Evolutionary conservation across 495 filamentous ascomycete species (phyloP), one percentile per base, ranked within the genome.

Genomic region (Cladorrhinum samala): DNA sequence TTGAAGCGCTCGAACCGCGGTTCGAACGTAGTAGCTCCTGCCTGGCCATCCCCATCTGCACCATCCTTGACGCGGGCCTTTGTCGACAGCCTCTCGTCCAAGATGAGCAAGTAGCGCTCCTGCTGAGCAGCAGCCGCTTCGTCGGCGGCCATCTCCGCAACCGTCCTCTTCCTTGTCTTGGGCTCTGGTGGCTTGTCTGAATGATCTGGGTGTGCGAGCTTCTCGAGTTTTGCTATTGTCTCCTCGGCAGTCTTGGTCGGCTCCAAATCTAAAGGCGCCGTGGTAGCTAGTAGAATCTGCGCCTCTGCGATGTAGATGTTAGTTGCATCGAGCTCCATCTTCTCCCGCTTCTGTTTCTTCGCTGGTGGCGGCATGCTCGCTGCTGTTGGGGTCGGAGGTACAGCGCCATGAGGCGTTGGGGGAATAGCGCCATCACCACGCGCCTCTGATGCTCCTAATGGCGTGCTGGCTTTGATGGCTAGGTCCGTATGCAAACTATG

Each of bases 1-100:
- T 96, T 96, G 73, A 95, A 96, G 11, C 85, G 77, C 49, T 92
- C 89, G 66, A 97, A 97, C 4, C 84, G 79, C 41, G 90, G 88
- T 59, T 95, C 87, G 61, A 92, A 95, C 18, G 83, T 69, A 7
- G 79, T 73, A 2, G 80, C 75, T 44, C 81, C 85, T 25, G 83
- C 78, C 46, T 85, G 81, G n/a, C 83, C 89, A 60, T 94, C 89
- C 11, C 82, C 83, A 50, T 82, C 83, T 2, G 82, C 74, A 45
- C 85, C 79, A 54, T 83, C 72, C 78, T 36, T 82, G 77, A 14
- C 73, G 0, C 79, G 77, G 38, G 74, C 70, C 16, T 77, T 77
- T 9, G 84, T 74, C 19, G 83, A 79, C 42, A 89, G 75, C 13
- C 89, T 80, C 60, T 97, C 94, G 52, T 99, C 93, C 74, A 92